These are phyloP conservation scores for Xylaria sp. DNA, from an alignment of 2,329 filamentous ascomycete genomes.

Conservation along the genomic window DNA sequence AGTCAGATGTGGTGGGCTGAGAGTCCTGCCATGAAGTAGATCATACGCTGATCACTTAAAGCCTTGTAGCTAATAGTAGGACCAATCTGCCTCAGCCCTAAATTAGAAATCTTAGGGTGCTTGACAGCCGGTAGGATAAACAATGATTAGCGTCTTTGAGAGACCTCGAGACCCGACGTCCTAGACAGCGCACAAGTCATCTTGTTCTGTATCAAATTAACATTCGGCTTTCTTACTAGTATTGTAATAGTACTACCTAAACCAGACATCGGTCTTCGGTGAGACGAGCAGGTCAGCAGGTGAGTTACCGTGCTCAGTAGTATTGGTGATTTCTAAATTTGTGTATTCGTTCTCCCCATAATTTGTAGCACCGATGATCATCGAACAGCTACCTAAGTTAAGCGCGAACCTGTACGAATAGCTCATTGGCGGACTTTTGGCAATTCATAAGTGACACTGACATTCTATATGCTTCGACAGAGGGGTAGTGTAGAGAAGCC, in stretches of 20 bases:
- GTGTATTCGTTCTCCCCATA: background rate
- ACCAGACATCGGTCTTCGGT: background rate
- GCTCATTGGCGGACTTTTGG: conserved; percentile 3
- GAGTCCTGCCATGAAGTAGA: conserved; percentile 14
- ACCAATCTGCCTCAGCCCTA: conserved; percentile 15
- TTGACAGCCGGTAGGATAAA: background rate
- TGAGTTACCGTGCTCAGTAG: background rate
- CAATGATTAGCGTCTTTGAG: background rate
- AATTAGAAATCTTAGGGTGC: conserved; percentile 2
- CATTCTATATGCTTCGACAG: background rate
- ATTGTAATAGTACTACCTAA: background rate
- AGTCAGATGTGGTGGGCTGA: conserved; percentile 4
- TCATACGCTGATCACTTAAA: conserved; percentile 33
- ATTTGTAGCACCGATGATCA: conserved; percentile 10
- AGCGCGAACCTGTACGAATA: conserved; percentile 2
- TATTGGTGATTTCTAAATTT: conserved; percentile 2
- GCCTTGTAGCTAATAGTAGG: conserved; percentile 16
- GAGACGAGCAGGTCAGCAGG: conserved; percentile 7
- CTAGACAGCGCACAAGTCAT: background rate
- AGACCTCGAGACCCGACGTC: background rate
- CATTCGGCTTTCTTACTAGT: background rate
- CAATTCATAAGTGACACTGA: background rate
- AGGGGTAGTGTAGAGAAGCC: background rate
- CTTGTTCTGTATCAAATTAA: background rate
- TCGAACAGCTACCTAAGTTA: conserved; percentile 1